Conservation (phyloP, 1,284 basidiomycete species). For the Filobasidium uniguttulatum region DNA sequence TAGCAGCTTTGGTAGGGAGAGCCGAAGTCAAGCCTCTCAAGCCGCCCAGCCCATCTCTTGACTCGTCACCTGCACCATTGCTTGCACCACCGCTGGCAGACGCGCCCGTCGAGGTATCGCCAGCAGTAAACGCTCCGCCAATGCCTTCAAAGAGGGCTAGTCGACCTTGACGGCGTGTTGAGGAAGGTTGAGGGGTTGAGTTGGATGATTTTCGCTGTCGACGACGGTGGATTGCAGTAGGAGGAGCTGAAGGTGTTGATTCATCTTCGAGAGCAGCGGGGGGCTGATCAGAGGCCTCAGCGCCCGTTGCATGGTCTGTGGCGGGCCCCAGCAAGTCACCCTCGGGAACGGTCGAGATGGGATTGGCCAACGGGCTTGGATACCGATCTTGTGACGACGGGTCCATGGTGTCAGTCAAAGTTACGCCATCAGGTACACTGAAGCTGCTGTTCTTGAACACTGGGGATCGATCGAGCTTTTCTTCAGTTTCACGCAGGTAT, state of each 20-base stretch:
- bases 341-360: constrained; percentile 3
- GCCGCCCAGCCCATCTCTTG: constrained; percentile 13
- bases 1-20: constrained; percentile 25
- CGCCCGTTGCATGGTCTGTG: neutral
- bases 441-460: too few species aligned
- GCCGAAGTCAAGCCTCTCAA: constrained; percentile 13
- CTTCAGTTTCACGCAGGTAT: too few species aligned
- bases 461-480: neutral
- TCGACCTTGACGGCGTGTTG: constrained; percentile 52
- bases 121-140: constrained; percentile 34
- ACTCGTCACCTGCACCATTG: constrained; percentile 7
- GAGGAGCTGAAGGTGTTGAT: too few species aligned
- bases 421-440: too few species aligned
- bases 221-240: constrained; percentile 40
- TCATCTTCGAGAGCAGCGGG: too few species aligned
- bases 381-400: too few species aligned
- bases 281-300: too few species aligned
- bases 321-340: constrained; percentile 3
- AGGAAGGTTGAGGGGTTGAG: constrained; percentile 40
- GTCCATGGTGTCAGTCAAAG: too few species aligned
- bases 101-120: neutral
- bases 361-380: too few species aligned
- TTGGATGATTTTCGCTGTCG: constrained; percentile 73
- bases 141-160: constrained; percentile 78
- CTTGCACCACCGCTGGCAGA: constrained; percentile 11